These are phyloP conservation scores for Penicillium sp. DNA, from an alignment of 2,329 filamentous ascomycete genomes.

Conservation along the genomic window DNA sequence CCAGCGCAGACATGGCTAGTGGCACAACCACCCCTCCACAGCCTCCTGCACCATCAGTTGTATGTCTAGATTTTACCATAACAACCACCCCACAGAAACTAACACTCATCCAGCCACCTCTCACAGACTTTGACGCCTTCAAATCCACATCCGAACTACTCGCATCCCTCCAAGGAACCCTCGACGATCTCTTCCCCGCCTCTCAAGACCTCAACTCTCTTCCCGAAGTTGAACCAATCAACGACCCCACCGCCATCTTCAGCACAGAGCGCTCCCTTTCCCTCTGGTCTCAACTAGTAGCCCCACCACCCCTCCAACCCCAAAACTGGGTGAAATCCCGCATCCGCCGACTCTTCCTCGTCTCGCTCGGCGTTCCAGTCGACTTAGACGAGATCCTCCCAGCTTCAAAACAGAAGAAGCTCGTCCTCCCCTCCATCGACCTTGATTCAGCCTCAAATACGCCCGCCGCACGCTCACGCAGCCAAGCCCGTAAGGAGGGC, in stretches of 20 bases:
- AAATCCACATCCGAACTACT: conserved; percentile 42
- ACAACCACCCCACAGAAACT: background rate
- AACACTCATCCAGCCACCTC: conserved; percentile 31
- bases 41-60: conserved; percentile 40
- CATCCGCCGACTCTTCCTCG: conserved; percentile 90
- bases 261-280: conserved; percentile 83
- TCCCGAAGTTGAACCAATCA: conserved; percentile 40
- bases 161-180: conserved; percentile 36
- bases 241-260: conserved; percentile 61
- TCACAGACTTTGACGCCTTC: conserved; percentile 56
- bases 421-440: conserved; percentile 81
- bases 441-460: conserved; percentile 56
- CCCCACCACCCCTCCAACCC: conserved; percentile 88
- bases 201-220: conserved; percentile 38
- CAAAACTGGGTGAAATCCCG: conserved; percentile 97
- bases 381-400: conserved; percentile 97
- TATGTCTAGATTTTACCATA: conserved; percentile 35
- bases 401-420: conserved; percentile 96
- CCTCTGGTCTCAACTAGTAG: conserved; percentile 93
- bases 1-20: conserved; percentile 30
- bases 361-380: conserved; percentile 92
- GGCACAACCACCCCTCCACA: conserved; percentile 22
- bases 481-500: conserved; percentile 33
- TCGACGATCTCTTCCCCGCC: conserved; percentile 47
- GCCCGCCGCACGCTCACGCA: conserved; percentile 52